Evolutionary conservation across 2,329 filamentous ascomycete species (phyloP), one percentile per base, ranked within the genome.

Genomic region (Huntiella savannae): DNA sequence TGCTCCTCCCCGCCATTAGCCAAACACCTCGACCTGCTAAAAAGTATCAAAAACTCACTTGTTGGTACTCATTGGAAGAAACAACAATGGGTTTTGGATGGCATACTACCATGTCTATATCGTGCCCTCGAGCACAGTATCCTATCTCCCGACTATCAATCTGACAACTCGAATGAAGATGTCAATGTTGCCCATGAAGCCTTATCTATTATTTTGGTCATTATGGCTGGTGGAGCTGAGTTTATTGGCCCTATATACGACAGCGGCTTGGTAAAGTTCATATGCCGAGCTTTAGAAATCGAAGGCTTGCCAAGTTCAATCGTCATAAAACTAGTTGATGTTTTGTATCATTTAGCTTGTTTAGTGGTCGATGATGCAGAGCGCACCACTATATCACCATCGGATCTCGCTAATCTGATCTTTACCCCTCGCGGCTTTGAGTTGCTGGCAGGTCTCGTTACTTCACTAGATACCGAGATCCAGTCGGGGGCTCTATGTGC

Each of bases 221-320:
- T 32, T 2, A 42, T 32, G 28, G 22, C 57, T 92, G 86, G 82
- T 53, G 87, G 88, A 4, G 75, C 84, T 39, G 66, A 79, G 12
- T 94, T 91, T 60, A 71, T 94, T 37, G 63, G 70, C 5, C 82
- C 86, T 12, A 67, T 96, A 22, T 68, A 85, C 51, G 71, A 77
- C 19, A 77, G 77, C 46, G 68, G 70, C 49, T 69, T 77, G 7
- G 64, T 92, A n/a, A 69, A 76, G 5, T 71, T 73, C n/a, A 68
- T 93, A 48, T 65, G 93, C 49, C 65, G 73, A 53, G 74, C 77
- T 50, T 64, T 86, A n/a, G 78, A 79, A 36, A 77, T 80, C 0
- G 63, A 61, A 48, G 70, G 74, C 49, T 76, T 75, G 49, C 72
- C 77, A 16, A 64, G 76, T 2, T 72, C 77, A 53, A 69, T 93